A percentile compares a stretch with the other conserved stretches of the same genome.
phyloP scores from a whole-genome alignment of 1,139 yeast genomes.

The Hansenula lynferdii region DNA sequence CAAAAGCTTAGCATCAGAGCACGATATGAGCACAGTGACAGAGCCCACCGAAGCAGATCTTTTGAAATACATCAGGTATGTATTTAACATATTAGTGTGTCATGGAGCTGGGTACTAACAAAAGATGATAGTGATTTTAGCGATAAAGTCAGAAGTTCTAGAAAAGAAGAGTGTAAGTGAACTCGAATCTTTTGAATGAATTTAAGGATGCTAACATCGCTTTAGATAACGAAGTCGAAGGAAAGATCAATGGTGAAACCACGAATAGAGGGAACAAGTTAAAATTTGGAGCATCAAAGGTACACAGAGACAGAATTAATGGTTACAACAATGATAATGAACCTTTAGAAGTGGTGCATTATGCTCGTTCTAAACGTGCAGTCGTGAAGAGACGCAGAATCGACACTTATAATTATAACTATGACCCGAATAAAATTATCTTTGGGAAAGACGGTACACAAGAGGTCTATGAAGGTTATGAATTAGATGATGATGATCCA shows the following conservation, averaged over 20 bases:
- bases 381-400: conserved; percentile 19
- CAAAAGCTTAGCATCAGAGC: neutral
- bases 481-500: conserved; percentile 30
- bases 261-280: conserved; percentile 61
- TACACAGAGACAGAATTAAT: conserved; percentile 28
- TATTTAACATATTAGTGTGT: too few relatives aligned
- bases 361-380: conserved; percentile 24
- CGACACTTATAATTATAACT: conserved; percentile 17
- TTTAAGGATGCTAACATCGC: neutral
- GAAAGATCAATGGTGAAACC: conserved; percentile 24
- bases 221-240: conserved; percentile 6
- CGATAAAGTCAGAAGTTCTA: conserved; percentile 9
- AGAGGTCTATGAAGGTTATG: conserved; percentile 20
- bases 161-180: neutral
- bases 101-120: neutral
- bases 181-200: neutral
- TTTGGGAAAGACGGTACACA: neutral
- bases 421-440: conserved; percentile 8
- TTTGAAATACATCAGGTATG: conserved; percentile 2
- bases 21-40: neutral
- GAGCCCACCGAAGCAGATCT: neutral
- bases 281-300: conserved; percentile 39
- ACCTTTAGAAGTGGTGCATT: conserved; percentile 31
- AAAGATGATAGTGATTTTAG: conserved; percentile 10
- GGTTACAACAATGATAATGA: conserved; percentile 30